Evolutionary conservation across 75 land plant species (phyloP).

Genomic region (Selaginella tamariscina): DNA sequence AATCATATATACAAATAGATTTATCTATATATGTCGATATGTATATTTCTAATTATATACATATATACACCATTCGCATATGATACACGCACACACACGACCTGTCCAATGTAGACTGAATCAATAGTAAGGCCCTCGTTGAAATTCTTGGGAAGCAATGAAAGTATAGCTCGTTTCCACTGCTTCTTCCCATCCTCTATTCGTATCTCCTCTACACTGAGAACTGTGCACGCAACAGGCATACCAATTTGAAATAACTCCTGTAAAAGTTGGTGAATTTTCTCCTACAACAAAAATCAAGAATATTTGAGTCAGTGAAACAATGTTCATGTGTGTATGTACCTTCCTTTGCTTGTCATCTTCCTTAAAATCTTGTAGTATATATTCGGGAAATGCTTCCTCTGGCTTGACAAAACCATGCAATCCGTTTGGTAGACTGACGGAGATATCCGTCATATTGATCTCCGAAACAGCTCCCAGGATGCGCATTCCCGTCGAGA

Average conservation of each 20-base stretch:
- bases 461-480: constrained; percentile 83
- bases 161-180: constrained; percentile 59
- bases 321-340: too few relatives aligned
- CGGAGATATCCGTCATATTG: constrained; percentile 58
- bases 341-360: constrained; percentile 12
- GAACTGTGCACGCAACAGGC: constrained; percentile 68
- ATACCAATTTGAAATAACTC: constrained; percentile 58
- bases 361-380: constrained; percentile 27
- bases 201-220: constrained; percentile 36
- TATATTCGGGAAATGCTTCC: constrained; percentile 37
- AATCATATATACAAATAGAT: too few relatives aligned
- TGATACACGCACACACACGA: too few relatives aligned
- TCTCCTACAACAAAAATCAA: constrained; percentile 27
- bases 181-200: constrained; percentile 24
- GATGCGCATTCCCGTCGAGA: constrained; percentile 65
- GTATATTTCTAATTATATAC: too few relatives aligned
- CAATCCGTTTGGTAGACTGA: constrained; percentile 85
- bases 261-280: constrained; percentile 20
- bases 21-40: too few relatives aligned
- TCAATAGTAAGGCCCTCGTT: constrained; percentile 74
- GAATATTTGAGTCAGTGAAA: too few relatives aligned
- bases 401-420: constrained; percentile 64
- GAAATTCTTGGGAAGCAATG: constrained; percentile 53
- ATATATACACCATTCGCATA: too few relatives aligned
- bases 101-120: constrained; percentile 73